Conservation (phyloP, 2,329 filamentous ascomycete species). For the Microsporum ferrugineum region DNA sequence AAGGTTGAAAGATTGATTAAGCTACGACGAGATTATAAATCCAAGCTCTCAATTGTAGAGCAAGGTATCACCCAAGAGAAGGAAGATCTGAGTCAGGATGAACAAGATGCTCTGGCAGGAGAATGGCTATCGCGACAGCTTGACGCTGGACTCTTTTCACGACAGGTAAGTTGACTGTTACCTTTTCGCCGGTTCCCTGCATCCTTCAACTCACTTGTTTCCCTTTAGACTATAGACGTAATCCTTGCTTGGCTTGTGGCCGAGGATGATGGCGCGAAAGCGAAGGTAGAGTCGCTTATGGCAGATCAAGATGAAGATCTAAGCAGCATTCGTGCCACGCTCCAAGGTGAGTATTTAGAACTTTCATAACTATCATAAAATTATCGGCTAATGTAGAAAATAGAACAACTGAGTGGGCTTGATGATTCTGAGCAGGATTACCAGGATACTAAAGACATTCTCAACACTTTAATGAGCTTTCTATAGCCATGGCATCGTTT, state of each 20-base stretch:
- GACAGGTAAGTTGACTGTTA: slow-evolving; percentile 45
- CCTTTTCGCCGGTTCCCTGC: neutral
- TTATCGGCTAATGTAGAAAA: slow-evolving; percentile 10
- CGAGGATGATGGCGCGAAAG: slow-evolving; percentile 67
- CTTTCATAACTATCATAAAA: neutral
- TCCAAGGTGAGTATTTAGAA: slow-evolving; percentile 44
- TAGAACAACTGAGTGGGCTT: slow-evolving; percentile 52
- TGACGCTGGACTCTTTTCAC: slow-evolving; percentile 70
- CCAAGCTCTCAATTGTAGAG: slow-evolving; percentile 52
- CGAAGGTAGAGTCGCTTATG: slow-evolving; percentile 52
- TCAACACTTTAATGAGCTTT: slow-evolving; percentile 45
- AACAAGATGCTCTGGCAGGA: slow-evolving; percentile 50
- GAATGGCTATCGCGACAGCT: slow-evolving; percentile 66
- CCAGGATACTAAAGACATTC: slow-evolving; percentile 50
- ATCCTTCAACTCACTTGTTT: neutral
- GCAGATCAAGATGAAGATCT: slow-evolving; percentile 58
- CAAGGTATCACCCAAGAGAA: slow-evolving; percentile 50
- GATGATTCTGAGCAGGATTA: slow-evolving; percentile 45
- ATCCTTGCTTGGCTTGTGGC: slow-evolving; percentile 83
- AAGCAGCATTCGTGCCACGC: slow-evolving; percentile 50
- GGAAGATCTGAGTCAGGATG: slow-evolving; percentile 43
- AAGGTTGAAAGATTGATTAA: slow-evolving; percentile 65
- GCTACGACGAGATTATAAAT: slow-evolving; percentile 59
- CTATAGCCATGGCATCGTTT: slow-evolving; percentile 12
- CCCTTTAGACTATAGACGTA: slow-evolving; percentile 55